Evolutionary conservation across 805 yeast species (phyloP), one percentile per base, ranked within the genome.

Genomic region (Dipodascopsis uninucleata): DNA sequence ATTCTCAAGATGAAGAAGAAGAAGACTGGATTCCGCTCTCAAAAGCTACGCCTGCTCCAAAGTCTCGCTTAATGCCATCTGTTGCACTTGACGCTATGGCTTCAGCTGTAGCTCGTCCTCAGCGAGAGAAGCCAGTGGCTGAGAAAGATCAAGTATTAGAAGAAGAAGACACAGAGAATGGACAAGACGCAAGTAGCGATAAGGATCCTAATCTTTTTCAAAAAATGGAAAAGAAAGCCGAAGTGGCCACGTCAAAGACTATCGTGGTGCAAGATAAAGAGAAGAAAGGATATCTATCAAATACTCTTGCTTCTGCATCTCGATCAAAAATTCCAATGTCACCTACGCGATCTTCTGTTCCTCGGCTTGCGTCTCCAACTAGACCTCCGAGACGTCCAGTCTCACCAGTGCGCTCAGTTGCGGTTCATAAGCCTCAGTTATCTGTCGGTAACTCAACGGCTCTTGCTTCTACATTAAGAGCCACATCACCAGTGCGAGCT

Each of bases 11-110:
- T 21, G 55, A 47, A n/a, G 56, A 51, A n/a, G 57, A 53, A 14
- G 57, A 52, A 18, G 57, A 54, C 31, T 54, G 57, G 58, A 24
- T 52, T 20, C 58, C 57, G n/a, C 34, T 49, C 18, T 38, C 53
- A 5, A 49, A 38, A 29, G 33, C 50, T n/a, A 49, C 53, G 9
- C 53, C 50, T 3, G 53, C 50, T 24, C 47, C 50, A 3, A 17
- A 22, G 2, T 45, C 53, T 9, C 25, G 53, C 9, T 41, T 31
- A 31, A 36, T 38, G 7, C 17, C 18, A 3, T 36, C 33, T 8
- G 3, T 39, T 5, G 16, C 32, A 23, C 28, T 23, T 7, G 37
- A 28, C 18, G 39, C 23, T n/a, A 28, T 32, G 25, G n/a, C 31
- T 28, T 4, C 17, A 14, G 14, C 34, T 4, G 21, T 22, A 16